Percentiles rank a stretch among this genome's conserved stretches.
phyloP scores from a whole-genome alignment of 1,284 basidiomycete species.

The Cutaneotrichosporon sp. region DNA sequence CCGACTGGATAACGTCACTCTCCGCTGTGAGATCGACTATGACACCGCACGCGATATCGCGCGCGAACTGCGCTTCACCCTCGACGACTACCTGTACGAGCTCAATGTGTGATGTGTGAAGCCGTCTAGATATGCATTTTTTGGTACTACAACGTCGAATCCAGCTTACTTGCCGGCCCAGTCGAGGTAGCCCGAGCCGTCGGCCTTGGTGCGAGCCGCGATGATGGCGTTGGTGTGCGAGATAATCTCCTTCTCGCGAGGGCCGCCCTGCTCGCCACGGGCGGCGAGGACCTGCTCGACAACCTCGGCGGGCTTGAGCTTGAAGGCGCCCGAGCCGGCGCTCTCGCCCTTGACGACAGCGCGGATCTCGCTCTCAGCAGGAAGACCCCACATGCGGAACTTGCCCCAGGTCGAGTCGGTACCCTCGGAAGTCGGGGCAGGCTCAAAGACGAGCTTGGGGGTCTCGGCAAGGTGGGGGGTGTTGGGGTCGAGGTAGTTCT shows the following conservation, averaged over 20 bases:
- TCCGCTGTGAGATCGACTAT: slow-evolving; percentile 72
- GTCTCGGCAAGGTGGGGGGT: slow-evolving; percentile 66
- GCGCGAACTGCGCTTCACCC: slow-evolving; percentile 62
- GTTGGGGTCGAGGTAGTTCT: slow-evolving; percentile 53
- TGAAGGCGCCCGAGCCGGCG: slow-evolving; percentile 48
- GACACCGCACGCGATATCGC: slow-evolving; percentile 64
- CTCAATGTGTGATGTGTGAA: slow-evolving; percentile 24
- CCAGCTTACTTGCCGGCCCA: slow-evolving; percentile 31
- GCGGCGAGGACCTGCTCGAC: slow-evolving; percentile 37
- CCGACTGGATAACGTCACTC: slow-evolving; percentile 63
- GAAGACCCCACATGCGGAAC: slow-evolving; percentile 51
- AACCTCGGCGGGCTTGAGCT: slow-evolving; percentile 45
- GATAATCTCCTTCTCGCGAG: slow-evolving; percentile 36
- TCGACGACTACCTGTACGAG: slow-evolving; percentile 75
- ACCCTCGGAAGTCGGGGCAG: slow-evolving; percentile 28
- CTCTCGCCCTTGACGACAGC: slow-evolving; percentile 43
- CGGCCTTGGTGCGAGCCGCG: slow-evolving; percentile 35
- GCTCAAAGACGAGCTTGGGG: slow-evolving; percentile 37
- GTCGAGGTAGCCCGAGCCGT: slow-evolving; percentile 44
- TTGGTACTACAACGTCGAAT: slow-evolving; percentile 15
- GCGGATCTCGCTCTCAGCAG: slow-evolving; percentile 42
- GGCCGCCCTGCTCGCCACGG: slow-evolving; percentile 29
- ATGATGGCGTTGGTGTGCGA: slow-evolving; percentile 37
- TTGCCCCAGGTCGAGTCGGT: slow-evolving; percentile 48
- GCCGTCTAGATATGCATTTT: slow-evolving; percentile 11